Base-by-base conservation (phyloP, 2,329 filamentous ascomycete species). In the Daldinia eschscholtzii region DNA sequence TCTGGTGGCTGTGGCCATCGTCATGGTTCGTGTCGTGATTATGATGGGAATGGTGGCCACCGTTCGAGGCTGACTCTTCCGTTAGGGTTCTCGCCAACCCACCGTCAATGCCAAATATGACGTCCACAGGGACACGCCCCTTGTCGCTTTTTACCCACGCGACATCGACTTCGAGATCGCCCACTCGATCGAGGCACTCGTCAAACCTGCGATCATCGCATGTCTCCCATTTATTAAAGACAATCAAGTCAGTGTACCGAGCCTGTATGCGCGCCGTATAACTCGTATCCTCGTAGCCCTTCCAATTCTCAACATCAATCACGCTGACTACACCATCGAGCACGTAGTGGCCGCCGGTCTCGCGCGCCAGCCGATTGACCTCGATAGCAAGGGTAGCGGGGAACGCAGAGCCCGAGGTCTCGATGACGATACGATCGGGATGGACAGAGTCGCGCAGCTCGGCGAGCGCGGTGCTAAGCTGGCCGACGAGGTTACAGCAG, bases 401-500 rank as follows among this genome's bases (percentile, higher is more conserved):
- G 77, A 94, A 94, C 0, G 94, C 94, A 30, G 89, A 93, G 1
- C 96, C 96, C 42, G 89, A 93, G 2, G 96, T 99, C 85, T 99
- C 96, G 79, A 99, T 90, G 59, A 99, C 89, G 80, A 99, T 96
- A 62, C 96, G 88, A 78, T 98, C 92, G 0, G 94, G 95, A 0
- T 73, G 70, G 37, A 85, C 79, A 13, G 79, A 79, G 26, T 83
- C 80, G 57, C 88, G 87, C 44, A 99, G 89, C 76, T 96, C 90
- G 48, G 87, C 82, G 18, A 99, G 89, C 1, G 95, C 94, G 55
- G 92, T 89, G 67, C 89, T 88, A 6, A 99, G 89, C 80, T 97
- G 93, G 15, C 96, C 96, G 68, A 99, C 95, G 28, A 98, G 91
- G 79, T 98, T 98, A 84, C 96, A 99, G 87, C 96, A 99, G 81